Base-by-base conservation (phyloP, 2,329 filamentous ascomycete species). In the Penicillium carneum region DNA sequence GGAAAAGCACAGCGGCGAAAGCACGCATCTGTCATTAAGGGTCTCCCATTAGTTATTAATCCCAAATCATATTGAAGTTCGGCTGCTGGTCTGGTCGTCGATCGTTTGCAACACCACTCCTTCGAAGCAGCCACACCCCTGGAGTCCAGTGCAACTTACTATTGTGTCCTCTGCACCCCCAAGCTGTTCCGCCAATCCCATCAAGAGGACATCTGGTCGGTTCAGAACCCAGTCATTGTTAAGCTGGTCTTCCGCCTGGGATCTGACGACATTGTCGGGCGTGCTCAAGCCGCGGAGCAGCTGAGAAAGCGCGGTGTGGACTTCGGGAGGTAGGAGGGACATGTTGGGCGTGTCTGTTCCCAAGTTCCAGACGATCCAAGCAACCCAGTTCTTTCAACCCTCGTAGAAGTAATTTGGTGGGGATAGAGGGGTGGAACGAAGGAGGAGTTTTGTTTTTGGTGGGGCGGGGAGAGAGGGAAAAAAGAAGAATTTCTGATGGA, bases 121-220 rank as follows among this genome's bases (percentile, higher is more conserved):
- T 34, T 53, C 16, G 46, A 46, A 39, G 20, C 50, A 42, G 38
- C 20, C 38, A 38, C 59, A 42, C 48, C 53, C 45, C 58, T 53
- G 26, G 49, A 51, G 41, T 59, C 18, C 26, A 31, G 20, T 47
- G 34, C n/a, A 38, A 80, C 86, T 79, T 84, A 95, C 92, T 62
- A 86, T 84, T 69, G 87, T 83, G 74, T 94, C 88, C 69, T 87
- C 86, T n/a, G 90, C 88, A 67, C 86, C 88, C 73, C 91, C 88
- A 70, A 97, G 88, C 80, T 98, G 94, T 81, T 98, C 95, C 42
- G 90, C 93, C 71, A 99, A 83, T 67, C 93, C 95, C 90, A 98
- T 95, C 75, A 99, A 82, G 69, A 98, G 84, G 70, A 96, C 85
- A 73, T 97, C 93, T 38, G 95, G 93, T 63, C 90, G 87, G 59